phyloP scores from a whole-genome alignment of 108 stramenopile species.

The Nitzschia sp. region DNA sequence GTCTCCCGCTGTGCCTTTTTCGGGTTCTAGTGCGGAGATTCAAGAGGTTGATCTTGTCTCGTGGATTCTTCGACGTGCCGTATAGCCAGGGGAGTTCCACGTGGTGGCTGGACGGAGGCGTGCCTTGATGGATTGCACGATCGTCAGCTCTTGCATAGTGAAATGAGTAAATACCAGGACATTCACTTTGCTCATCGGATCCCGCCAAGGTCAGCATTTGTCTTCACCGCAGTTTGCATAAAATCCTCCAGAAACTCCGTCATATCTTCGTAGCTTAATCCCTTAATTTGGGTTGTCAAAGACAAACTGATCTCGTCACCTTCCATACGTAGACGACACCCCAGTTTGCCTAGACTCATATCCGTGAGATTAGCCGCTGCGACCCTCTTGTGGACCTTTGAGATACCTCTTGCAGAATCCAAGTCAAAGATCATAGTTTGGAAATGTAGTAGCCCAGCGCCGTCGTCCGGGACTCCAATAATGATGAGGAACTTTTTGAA shows the following conservation, averaged over 20 bases:
- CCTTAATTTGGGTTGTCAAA: constrained; percentile 11
- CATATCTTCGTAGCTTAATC: constrained; percentile 14
- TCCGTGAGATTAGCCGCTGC: not conserved
- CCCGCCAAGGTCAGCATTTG: constrained; percentile 2
- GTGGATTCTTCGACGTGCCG: too few species aligned
- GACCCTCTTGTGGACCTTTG: constrained; percentile 6
- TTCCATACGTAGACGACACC: constrained; percentile 7
- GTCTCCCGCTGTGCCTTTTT: too few species aligned
- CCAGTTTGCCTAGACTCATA: not conserved
- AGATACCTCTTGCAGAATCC: not conserved
- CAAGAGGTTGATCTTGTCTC: not conserved
- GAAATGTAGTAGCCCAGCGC: constrained; percentile 2
- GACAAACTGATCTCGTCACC: constrained; percentile 32
- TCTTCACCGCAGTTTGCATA: constrained; percentile 23
- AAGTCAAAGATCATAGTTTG: constrained; percentile 29
- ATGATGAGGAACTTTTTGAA: constrained; percentile 27
- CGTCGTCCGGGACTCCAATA: constrained; percentile 23
- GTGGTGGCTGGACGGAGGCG: too few species aligned
- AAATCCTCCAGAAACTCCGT: constrained; percentile 29
- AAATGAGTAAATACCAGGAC: too few species aligned
- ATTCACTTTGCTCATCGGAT: constrained; percentile 12
- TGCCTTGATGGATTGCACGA: too few species aligned
- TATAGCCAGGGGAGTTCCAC: too few species aligned
- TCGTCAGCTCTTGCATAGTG: too few species aligned
- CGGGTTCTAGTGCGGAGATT: too few species aligned